Conservation (phyloP, 2,329 filamentous ascomycete species). For the Monosporascus sp. region DNA sequence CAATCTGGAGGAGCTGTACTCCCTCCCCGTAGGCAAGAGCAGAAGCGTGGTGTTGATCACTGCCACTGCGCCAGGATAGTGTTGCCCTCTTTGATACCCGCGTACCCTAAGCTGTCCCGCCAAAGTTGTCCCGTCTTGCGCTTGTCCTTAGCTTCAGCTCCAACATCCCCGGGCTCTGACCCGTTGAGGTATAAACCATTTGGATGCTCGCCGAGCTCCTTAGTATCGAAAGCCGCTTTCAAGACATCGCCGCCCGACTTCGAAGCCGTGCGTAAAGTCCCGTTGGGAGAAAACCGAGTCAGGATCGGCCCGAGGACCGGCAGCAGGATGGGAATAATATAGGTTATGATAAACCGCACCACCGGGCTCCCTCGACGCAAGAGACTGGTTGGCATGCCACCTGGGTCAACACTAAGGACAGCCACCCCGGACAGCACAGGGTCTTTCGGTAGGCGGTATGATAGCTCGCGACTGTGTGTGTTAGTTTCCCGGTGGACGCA, state of each 20-base stretch:
- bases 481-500: neutral
- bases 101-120: constrained; percentile 11
- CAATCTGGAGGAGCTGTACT: too few species aligned
- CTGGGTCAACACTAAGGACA: constrained; percentile 25
- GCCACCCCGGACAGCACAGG: constrained; percentile 17
- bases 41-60: neutral
- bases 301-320: constrained; percentile 10
- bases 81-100: constrained; percentile 11
- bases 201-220: constrained; percentile 13
- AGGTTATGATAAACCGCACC: constrained; percentile 7
- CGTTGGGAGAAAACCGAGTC: constrained; percentile 18
- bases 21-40: too few species aligned
- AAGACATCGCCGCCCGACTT: constrained; percentile 23
- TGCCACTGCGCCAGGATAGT: constrained; percentile 12
- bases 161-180: constrained; percentile 3
- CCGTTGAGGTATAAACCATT: constrained; percentile 16
- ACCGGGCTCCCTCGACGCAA: constrained; percentile 15
- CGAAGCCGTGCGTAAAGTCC: constrained; percentile 15
- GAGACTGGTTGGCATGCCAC: constrained; percentile 16
- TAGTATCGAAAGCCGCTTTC: constrained; percentile 19
- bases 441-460: constrained; percentile 14
- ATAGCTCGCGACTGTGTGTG: constrained; percentile 15
- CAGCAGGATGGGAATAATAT: constrained; percentile 6
- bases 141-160: constrained; percentile 14
- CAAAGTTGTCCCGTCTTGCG: constrained; percentile 9